Evolutionary conservation across 2,329 filamentous ascomycete species (phyloP).

Genomic region (Metarhizium anisopliae): DNA sequence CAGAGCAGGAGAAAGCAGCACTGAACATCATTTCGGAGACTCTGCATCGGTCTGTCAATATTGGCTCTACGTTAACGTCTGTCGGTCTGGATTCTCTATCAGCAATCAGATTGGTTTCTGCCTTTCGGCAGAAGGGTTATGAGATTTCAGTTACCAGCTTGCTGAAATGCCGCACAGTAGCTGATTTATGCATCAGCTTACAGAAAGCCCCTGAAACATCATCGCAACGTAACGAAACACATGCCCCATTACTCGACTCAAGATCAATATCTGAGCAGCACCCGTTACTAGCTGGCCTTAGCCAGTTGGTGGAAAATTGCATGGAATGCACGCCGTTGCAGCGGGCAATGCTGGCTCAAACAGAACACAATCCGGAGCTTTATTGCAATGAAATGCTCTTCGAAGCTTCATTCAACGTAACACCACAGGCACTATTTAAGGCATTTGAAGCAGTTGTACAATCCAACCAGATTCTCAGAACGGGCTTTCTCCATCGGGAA

Average conservation of each 20-base stretch:
- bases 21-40: constrained; percentile 28
- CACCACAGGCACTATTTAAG: constrained; percentile 29
- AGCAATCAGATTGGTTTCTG: constrained; percentile 47
- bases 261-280: constrained; percentile 1
- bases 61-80: constrained; percentile 35
- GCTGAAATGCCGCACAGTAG: constrained; percentile 42
- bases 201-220: neutral
- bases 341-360: constrained; percentile 72
- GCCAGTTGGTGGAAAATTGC: neutral
- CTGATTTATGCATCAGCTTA: constrained; percentile 14
- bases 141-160: constrained; percentile 50
- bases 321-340: constrained; percentile 65
- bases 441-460: constrained; percentile 42
- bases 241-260: neutral
- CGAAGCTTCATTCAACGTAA: constrained; percentile 33
- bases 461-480: constrained; percentile 59
- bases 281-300: neutral
- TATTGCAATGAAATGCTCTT: constrained; percentile 77
- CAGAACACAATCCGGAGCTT: constrained; percentile 43
- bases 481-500: constrained; percentile 56
- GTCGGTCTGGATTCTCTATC: constrained; percentile 56
- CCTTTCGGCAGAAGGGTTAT: constrained; percentile 48
- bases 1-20: constrained; percentile 23
- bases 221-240: neutral
- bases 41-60: constrained; percentile 27